Evolutionary conservation across 768 basidiomycete genomes (phyloP).

Genomic region (Pholiota molesta): DNA sequence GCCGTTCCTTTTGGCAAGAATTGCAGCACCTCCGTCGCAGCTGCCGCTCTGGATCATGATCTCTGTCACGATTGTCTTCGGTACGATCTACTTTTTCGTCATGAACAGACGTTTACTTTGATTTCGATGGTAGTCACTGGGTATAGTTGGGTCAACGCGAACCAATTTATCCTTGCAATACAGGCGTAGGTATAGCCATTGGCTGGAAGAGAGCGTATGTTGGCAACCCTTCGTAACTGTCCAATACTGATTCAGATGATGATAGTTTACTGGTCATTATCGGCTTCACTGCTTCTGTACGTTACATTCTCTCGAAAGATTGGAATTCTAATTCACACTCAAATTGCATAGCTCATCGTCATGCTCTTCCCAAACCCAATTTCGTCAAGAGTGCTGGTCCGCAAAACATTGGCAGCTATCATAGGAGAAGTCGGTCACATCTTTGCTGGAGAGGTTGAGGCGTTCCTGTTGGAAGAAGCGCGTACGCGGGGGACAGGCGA

Average conservation of each 20-base stretch:
- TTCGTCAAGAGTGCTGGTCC: slow-evolving; percentile 44
- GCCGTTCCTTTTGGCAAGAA: slow-evolving; percentile 37
- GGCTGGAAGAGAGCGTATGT: slow-evolving; percentile 49
- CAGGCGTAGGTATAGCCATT: slow-evolving; percentile 38
- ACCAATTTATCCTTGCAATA: slow-evolving; percentile 30
- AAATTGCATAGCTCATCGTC: slow-evolving; percentile 36
- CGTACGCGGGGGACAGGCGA: slow-evolving; percentile 35
- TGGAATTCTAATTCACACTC: background rate
- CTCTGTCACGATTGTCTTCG: slow-evolving; percentile 41
- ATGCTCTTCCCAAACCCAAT: slow-evolving; percentile 50
- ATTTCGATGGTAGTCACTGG: slow-evolving; percentile 34
- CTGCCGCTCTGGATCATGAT: slow-evolving; percentile 41
- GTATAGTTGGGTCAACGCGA: slow-evolving; percentile 45
- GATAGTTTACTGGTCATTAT: slow-evolving; percentile 44
- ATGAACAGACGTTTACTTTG: background rate
- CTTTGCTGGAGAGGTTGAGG: slow-evolving; percentile 44
- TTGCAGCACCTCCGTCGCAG: slow-evolving; percentile 36
- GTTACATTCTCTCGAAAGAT: slow-evolving; percentile 8
- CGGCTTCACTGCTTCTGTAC: slow-evolving; percentile 45
- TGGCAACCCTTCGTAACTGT: background rate
- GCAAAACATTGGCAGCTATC: slow-evolving; percentile 41
- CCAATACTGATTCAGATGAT: background rate
- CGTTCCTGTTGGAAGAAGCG: slow-evolving; percentile 46
- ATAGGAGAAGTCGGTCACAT: slow-evolving; percentile 38
- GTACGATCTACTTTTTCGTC: slow-evolving; percentile 19